Conservation (phyloP, 371 early-diverging fungal genomes). For the Mortierella sp. region DNA sequence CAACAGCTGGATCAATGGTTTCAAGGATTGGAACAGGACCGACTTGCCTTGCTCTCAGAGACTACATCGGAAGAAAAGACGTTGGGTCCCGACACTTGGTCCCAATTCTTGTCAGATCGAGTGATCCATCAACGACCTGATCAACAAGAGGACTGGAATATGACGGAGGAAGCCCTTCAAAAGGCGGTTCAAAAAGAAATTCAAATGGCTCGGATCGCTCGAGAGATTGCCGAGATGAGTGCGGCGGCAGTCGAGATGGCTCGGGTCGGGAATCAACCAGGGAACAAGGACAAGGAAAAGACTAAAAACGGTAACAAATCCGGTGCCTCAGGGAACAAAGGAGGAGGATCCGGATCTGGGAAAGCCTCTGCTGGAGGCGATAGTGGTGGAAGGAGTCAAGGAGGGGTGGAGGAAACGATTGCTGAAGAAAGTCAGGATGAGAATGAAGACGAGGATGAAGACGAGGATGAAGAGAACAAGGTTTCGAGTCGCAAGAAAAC, state of each 20-base stretch:
- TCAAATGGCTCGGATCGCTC: conserved; percentile 7
- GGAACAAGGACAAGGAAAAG: conserved; percentile 17
- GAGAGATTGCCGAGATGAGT: conserved; percentile 33
- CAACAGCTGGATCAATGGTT: conserved; percentile 48
- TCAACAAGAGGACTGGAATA: conserved; percentile 17
- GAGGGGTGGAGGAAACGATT: background rate
- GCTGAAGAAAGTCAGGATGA: background rate
- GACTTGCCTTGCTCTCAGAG: background rate
- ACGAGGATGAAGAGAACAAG: background rate
- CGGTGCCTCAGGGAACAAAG: background rate
- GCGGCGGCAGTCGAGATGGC: conserved; percentile 42
- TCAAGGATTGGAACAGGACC: conserved; percentile 39
- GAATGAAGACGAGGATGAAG: background rate
- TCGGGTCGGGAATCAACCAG: conserved; percentile 31
- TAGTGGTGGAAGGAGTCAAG: background rate
- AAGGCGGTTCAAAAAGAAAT: conserved; percentile 17
- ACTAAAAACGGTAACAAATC: background rate
- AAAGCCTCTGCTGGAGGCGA: background rate
- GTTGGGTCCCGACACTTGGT: background rate
- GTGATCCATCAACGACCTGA: too few species aligned
- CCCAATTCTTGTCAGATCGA: background rate
- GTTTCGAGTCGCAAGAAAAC: too few species aligned
- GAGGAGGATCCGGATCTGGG: too few species aligned
- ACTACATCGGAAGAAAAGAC: background rate
- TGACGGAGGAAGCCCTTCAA: conserved; percentile 23